Percentiles rank a stretch among this genome's conserved stretches.
Evolutionary conservation across 441 rosid species (phyloP).

Genomic region (Omphalea diandra): DNA sequence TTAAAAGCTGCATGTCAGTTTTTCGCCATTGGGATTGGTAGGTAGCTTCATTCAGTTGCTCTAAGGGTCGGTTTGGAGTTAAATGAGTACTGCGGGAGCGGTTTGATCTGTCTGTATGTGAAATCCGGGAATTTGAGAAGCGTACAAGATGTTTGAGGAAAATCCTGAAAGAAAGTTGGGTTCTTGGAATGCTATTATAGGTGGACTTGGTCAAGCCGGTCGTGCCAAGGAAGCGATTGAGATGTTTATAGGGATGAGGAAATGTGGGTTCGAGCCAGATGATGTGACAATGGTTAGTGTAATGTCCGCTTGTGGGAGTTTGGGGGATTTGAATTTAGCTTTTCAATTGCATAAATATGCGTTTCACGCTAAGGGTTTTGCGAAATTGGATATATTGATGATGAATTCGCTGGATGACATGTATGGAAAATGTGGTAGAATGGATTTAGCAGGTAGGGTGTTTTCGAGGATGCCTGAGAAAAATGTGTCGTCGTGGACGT

Average conservation of each 20-base stretch:
- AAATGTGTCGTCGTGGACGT: conserved; percentile 83
- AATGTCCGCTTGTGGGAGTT: conserved; percentile 69
- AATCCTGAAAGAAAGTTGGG: conserved; percentile 69
- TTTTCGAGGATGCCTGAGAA: conserved; percentile 43
- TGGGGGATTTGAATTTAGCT: conserved; percentile 64
- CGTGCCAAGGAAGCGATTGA: conserved; percentile 50
- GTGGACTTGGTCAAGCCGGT: conserved; percentile 60
- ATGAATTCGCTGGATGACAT: conserved; percentile 69
- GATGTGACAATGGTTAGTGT: conserved; percentile 77
- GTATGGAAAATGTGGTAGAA: conserved; percentile 82
- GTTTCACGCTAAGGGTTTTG: conserved; percentile 45
- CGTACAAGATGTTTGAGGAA: conserved; percentile 65
- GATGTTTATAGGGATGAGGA: conserved; percentile 61
- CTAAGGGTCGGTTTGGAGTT: conserved; percentile 49
- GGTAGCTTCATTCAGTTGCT: conserved; percentile 62
- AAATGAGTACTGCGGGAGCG: conserved; percentile 76
- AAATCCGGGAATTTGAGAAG: conserved; percentile 49
- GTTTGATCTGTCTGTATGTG: conserved; percentile 51
- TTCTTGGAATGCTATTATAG: conserved; percentile 81
- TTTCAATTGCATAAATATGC: conserved; percentile 71
- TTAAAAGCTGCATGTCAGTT: conserved; percentile 52
- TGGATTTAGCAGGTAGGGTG: conserved; percentile 65
- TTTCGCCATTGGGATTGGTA: conserved; percentile 43
- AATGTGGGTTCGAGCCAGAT: conserved; percentile 61
- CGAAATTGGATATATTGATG: conserved; percentile 55